Conservation (phyloP, 257 asterid species). For the Gentiana macrophylla region DNA sequence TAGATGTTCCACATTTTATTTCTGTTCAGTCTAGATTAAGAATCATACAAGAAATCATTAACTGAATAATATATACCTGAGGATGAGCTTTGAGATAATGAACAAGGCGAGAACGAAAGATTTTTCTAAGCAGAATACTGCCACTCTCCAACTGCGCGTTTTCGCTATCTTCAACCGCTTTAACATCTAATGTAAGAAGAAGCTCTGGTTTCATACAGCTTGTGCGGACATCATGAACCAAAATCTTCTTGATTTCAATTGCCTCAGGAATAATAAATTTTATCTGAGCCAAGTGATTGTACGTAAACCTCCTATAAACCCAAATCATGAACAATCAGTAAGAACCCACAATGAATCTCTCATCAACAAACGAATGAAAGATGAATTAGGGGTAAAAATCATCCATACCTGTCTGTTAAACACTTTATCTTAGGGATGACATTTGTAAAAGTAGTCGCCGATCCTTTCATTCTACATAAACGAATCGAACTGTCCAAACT, state of each 20-base stretch:
- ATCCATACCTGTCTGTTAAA: constrained; percentile 61
- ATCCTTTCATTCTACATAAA: constrained; percentile 52
- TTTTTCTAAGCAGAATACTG: constrained; percentile 41
- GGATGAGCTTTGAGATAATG: constrained; percentile 59
- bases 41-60: too few species aligned
- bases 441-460: constrained; percentile 40
- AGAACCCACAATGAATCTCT: not conserved
- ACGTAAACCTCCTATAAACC: constrained; percentile 57
- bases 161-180: constrained; percentile 20
- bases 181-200: constrained; percentile 15
- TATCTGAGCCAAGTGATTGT: constrained; percentile 65
- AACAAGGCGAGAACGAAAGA: constrained; percentile 48
- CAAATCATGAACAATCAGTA: constrained; percentile 2
- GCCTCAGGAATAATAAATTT: constrained; percentile 77
- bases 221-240: constrained; percentile 53
- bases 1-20: too few species aligned
- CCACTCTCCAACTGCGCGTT: constrained; percentile 34
- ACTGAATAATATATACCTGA: constrained; percentile 31
- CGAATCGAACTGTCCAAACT: constrained; percentile 65
- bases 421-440: constrained; percentile 46
- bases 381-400: not conserved
- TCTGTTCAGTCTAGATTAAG: too few species aligned
- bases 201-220: constrained; percentile 69
- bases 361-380: not conserved
- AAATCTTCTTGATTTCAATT: constrained; percentile 50